phyloP scores from a whole-genome alignment of 164 flowering plant genomes.

The Vitis rupestris region DNA sequence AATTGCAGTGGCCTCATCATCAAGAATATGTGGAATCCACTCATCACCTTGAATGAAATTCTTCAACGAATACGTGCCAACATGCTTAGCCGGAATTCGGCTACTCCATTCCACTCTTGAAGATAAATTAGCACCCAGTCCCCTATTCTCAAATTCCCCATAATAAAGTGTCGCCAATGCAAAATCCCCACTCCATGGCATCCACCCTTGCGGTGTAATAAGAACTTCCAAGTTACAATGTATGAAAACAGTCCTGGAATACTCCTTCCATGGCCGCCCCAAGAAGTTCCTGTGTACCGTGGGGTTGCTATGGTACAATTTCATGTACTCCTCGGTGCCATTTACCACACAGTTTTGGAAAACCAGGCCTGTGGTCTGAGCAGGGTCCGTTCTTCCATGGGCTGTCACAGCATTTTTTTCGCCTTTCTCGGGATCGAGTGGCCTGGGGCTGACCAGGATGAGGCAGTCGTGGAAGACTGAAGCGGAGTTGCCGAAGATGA shows the following conservation, averaged over 20 bases:
- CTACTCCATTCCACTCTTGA: constrained; percentile 58
- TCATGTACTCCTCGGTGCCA: constrained; percentile 2
- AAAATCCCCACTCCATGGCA: constrained; percentile 28
- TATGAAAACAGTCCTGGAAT: constrained; percentile 21
- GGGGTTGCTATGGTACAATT: too few relatives aligned
- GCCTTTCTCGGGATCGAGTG: background rate
- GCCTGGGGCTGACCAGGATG: constrained; percentile 16
- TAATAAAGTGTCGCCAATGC: constrained; percentile 69
- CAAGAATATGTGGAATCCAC: too few relatives aligned
- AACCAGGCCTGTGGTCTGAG: constrained; percentile 21
- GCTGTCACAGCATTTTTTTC: constrained; percentile 25
- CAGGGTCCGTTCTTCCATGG: constrained; percentile 20
- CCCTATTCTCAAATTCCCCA: constrained; percentile 69
- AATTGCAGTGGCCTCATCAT: too few relatives aligned
- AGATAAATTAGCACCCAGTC: constrained; percentile 46
- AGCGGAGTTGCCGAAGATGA: constrained; percentile 23
- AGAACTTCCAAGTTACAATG: constrained; percentile 33
- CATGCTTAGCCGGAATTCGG: too few relatives aligned
- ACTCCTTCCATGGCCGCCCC: constrained; percentile 24
- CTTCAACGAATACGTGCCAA: too few relatives aligned
- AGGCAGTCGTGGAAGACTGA: constrained; percentile 18
- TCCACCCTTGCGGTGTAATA: constrained; percentile 11
- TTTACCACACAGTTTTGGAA: constrained; percentile 10
- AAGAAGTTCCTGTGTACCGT: background rate
- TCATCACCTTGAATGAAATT: too few relatives aligned